Base-by-base conservation (phyloP, 352 stramenopile species). In the Globisporangium megalacanthum region DNA sequence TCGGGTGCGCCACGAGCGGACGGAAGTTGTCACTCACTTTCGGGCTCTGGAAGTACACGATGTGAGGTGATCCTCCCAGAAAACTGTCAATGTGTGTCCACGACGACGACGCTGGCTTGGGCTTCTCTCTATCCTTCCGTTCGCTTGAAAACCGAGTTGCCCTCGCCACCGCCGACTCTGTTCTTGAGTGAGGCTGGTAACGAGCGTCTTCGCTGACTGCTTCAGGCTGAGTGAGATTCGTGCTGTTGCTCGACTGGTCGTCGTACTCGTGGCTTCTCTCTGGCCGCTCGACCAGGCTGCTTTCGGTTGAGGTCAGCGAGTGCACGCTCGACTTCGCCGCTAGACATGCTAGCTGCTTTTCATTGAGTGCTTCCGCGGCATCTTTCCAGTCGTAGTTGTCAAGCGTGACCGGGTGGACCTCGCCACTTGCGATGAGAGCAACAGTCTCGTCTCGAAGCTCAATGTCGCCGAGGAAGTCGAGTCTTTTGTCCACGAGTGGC, bases 21-120 rank as follows among this genome's bases (percentile, higher is more conserved):
- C 68, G 72, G 48, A 90, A 90, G 37, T 87, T 87, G 45, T 92
- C 82, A 60, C 79, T 90, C 29, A 92, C 78, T 59, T 92, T 92
- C 3, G 82, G 79, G 48, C 82, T 92, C 35, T 73, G 66, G 48
- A 92, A 92, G 53, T 90, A 84, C 5, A 90, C 66, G 51, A 92
- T 90, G 52, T 92, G 82, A 6, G 76, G 53, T 1, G 79, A 88
- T 2, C 71, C 72, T 0, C 82, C 79, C 20, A 92, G 70, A 4
- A 90, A 69, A 17, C 78, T 78, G 49, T 89, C 78, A 9, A 90
- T 65, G 49, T 88, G 81, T 9, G 62, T 73, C 78, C 79, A 91
- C 8, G 75, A 79, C 5, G 73, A 77, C 29, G 57, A 76, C 11
- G 73, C 71, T 31, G 73, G 69, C 8, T 80, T 77, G 25, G 70